These are phyloP conservation scores for Fusarium nanum DNA, from an alignment of 2,329 filamentous ascomycete genomes.

Conservation along the genomic window DNA sequence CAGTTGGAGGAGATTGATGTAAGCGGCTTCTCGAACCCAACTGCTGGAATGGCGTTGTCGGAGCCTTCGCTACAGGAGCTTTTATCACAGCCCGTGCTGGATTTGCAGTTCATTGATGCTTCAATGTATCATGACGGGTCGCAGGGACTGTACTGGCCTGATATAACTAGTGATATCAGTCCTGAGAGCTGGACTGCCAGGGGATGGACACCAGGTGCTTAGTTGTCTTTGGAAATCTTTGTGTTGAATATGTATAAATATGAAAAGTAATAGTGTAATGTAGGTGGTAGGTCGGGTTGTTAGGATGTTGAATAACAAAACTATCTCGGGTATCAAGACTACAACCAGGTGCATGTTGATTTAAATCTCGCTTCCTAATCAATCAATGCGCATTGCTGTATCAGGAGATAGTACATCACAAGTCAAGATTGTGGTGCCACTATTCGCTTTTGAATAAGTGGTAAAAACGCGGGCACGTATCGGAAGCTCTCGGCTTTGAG, in stretches of 20 bases:
- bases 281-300: background rate
- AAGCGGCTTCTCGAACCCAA: conserved; percentile 33
- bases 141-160: conserved; percentile 43
- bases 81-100: conserved; percentile 49
- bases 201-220: conserved; percentile 27
- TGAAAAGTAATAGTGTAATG: background rate
- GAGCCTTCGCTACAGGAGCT: conserved; percentile 53
- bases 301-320: background rate
- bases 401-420: conserved; percentile 21
- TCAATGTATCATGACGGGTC: conserved; percentile 44
- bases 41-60: conserved; percentile 51
- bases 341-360: background rate
- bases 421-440: background rate
- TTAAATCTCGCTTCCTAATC: background rate
- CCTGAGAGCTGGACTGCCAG: conserved; percentile 42
- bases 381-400: background rate
- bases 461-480: conserved; percentile 29
- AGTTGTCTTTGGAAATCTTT: fast-evolving
- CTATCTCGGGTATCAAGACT: background rate
- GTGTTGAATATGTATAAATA: background rate
- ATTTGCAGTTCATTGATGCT: conserved; percentile 51
- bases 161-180: conserved; percentile 30
- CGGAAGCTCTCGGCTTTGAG: conserved; percentile 22
- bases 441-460: background rate
- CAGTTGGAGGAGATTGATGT: conserved; percentile 37